These are phyloP conservation scores for Claviceps paspali DNA, from an alignment of 2,329 filamentous ascomycete genomes.

Conservation along the genomic window DNA sequence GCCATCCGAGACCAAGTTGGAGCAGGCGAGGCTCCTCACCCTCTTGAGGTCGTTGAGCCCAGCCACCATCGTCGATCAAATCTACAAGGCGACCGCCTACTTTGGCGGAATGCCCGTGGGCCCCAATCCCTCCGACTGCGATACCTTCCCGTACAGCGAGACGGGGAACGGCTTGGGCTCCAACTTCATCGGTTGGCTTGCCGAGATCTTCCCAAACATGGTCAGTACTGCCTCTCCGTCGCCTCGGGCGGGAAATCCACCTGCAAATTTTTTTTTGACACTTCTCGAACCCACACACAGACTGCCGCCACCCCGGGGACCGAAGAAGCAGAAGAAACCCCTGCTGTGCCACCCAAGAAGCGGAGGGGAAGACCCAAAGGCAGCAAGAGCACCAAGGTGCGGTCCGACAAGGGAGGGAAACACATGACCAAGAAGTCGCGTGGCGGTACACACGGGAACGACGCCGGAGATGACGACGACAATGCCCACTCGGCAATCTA, in stretches of 20 bases:
- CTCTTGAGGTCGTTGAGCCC: slow-evolving; percentile 41
- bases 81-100: slow-evolving; percentile 47
- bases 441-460: neutral
- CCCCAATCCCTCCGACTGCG: slow-evolving; percentile 33
- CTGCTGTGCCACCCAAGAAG: slow-evolving; percentile 20
- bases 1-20: slow-evolving; percentile 36
- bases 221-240: neutral
- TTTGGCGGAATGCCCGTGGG: slow-evolving; percentile 45
- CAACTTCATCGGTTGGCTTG: slow-evolving; percentile 45
- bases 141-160: slow-evolving; percentile 37
- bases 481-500: neutral
- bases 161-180: slow-evolving; percentile 41
- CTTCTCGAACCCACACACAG: neutral
- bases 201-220: slow-evolving; percentile 37
- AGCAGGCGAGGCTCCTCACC: slow-evolving; percentile 44
- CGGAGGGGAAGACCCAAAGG: slow-evolving; percentile 40
- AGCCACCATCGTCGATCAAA: slow-evolving; percentile 41
- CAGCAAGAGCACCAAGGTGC: slow-evolving; percentile 24
- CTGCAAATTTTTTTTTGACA: neutral
- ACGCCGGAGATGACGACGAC: neutral
- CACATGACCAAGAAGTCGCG: slow-evolving; percentile 2
- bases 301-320: neutral
- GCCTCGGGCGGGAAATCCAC: neutral
- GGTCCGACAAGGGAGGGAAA: slow-evolving; percentile 7
- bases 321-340: neutral